These are phyloP conservation scores for Drechslerella dactyloides DNA, from an alignment of 2,329 filamentous ascomycete species.

Conservation along the genomic window DNA sequence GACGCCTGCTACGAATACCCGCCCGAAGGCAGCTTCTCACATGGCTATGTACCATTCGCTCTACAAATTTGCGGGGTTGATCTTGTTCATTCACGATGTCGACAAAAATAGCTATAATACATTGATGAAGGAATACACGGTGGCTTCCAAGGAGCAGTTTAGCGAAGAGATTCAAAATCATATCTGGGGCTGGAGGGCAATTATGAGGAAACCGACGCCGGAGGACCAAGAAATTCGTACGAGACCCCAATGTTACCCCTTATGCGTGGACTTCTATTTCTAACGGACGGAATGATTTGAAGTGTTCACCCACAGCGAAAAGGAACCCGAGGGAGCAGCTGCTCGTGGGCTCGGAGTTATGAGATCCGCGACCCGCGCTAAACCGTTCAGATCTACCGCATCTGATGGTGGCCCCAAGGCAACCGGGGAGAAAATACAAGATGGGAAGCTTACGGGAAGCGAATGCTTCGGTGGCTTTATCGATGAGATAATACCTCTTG, in stretches of 20 bases:
- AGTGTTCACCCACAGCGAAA: slow-evolving; percentile 87
- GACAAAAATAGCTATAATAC: slow-evolving; percentile 70
- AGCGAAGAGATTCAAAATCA: slow-evolving; percentile 81
- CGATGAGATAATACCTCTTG: slow-evolving; percentile 79
- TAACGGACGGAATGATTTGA: slow-evolving; percentile 1
- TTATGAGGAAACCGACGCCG: slow-evolving; percentile 73
- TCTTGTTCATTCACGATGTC: slow-evolving; percentile 86
- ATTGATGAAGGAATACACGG: slow-evolving; percentile 36
- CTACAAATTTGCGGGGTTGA: slow-evolving; percentile 86
- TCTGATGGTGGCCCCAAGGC: slow-evolving; percentile 63
- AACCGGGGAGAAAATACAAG: slow-evolving; percentile 66
- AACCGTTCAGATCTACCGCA: slow-evolving; percentile 72
- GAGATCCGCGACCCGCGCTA: slow-evolving; percentile 83
- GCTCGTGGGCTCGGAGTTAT: slow-evolving; percentile 93
- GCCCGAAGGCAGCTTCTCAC: slow-evolving; percentile 31
- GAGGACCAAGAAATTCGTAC: slow-evolving; percentile 75
- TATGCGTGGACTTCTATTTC: too few relatives aligned
- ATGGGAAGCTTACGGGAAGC: slow-evolving; percentile 59
- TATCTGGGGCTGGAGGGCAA: slow-evolving; percentile 77
- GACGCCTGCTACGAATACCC: slow-evolving; percentile 62
- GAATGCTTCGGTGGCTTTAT: slow-evolving; percentile 81
- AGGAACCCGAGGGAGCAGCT: slow-evolving; percentile 78
- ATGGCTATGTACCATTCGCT: slow-evolving; percentile 59
- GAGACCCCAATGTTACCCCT: slow-evolving; percentile 2
- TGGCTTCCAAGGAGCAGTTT: slow-evolving; percentile 74